Conservation (phyloP, 306 rosid genomes). For the Bauhinia variegata region DNA sequence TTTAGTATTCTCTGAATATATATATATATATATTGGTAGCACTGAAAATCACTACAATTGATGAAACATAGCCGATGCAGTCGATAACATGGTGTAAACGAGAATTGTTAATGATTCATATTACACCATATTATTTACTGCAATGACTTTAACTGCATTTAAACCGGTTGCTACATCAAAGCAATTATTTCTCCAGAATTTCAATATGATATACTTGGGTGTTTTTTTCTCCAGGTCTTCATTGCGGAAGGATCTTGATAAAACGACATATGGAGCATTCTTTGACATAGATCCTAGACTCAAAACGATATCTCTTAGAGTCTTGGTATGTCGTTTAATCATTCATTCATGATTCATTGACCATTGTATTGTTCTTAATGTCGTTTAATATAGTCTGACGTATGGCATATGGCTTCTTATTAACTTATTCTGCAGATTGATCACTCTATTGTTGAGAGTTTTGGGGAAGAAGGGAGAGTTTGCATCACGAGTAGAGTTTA, state of each 20-base stretch:
- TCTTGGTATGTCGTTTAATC: slow-evolving; percentile 51
- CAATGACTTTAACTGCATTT: too few species aligned
- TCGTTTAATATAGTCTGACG: neutral
- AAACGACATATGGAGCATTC: slow-evolving; percentile 61
- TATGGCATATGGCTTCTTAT: neutral
- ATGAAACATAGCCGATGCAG: too few species aligned
- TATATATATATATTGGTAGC: too few species aligned
- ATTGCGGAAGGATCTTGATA: slow-evolving; percentile 47
- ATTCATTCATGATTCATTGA: neutral
- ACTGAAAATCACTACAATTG: too few species aligned
- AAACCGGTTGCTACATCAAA: too few species aligned
- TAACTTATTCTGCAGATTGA: slow-evolving; percentile 58
- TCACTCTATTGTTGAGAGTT: slow-evolving; percentile 70
- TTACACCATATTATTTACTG: too few species aligned
- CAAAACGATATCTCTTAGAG: slow-evolving; percentile 61
- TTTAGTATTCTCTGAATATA: slow-evolving; percentile 10
- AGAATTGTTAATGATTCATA: too few species aligned
- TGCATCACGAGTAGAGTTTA: slow-evolving; percentile 72
- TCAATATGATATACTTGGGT: neutral
- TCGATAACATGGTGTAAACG: too few species aligned
- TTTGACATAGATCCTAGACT: slow-evolving; percentile 47
- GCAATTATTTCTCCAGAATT: neutral
- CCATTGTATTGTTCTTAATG: neutral
- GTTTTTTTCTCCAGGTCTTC: slow-evolving; percentile 56
- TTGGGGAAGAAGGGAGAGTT: slow-evolving; percentile 67